Conservation (phyloP, 164 flowering plant species). For the Litsea cubeba region DNA sequence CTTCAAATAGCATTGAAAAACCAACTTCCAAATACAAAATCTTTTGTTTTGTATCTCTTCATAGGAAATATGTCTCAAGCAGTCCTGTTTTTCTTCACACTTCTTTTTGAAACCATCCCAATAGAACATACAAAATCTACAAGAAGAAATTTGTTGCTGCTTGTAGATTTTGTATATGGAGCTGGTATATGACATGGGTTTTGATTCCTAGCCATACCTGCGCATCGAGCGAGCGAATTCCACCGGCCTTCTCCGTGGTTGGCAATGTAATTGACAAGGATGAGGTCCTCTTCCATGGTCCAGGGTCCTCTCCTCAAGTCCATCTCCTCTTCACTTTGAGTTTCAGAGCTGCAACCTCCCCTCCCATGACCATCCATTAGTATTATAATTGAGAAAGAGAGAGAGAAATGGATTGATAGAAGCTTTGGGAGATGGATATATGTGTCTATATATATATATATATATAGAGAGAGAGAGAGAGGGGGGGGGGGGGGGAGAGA, state of each 20-base stretch:
- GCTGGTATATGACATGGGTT: not conserved
- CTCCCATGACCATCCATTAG: constrained; percentile 25
- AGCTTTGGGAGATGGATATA: not conserved
- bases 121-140: no score
- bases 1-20: no score
- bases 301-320: constrained; percentile 74
- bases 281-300: constrained; percentile 67
- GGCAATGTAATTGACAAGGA: constrained; percentile 53
- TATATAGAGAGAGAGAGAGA: no score
- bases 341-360: constrained; percentile 9
- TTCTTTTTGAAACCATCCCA: no score
- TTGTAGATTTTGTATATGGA: no score
- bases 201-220: constrained; percentile 31
- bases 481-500: not conserved
- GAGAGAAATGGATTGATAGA: not conserved
- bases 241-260: constrained; percentile 72
- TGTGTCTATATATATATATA: not conserved
- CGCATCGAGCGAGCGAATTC: constrained; percentile 60
- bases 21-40: no score
- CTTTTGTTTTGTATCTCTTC: no score
- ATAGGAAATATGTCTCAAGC: no score
- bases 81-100: no score
- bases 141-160: no score
- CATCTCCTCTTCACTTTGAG: constrained; percentile 29
- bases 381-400: constrained; percentile 2